Base-by-base conservation (phyloP, 495 filamentous ascomycete genomes). In the Paragyromitra xinjiangensis region DNA sequence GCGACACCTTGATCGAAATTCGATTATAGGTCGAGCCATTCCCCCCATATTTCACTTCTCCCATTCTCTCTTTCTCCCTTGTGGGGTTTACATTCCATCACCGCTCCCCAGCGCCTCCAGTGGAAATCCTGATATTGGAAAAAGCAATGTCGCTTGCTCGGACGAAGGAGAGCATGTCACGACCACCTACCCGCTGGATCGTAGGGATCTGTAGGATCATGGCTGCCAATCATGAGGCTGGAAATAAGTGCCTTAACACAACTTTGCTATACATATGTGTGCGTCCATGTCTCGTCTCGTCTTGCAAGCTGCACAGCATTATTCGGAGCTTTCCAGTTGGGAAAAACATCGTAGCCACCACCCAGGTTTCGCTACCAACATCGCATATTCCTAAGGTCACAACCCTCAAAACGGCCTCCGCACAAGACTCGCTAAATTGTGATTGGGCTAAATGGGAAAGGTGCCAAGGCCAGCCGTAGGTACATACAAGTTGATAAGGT, bases 181-280 rank as follows among this genome's bases (percentile, higher is more conserved):
- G 29, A 72, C 63, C 53, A 67, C 39, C 63, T 50, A 67, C 24
- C 50, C 19, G 44, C 74, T 61, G 61, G 61, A 77, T 77, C 68
- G 61, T 65, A 69, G 59, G 65, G 73, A 76, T 71, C 58, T 75
- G 44, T 71, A 71, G 40, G 66, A 51, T 37, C 67, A 76, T 51
- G 67, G 68, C 66, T 71, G 59, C 53, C 73, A 71, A 75, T 75
- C 26, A 40, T 63, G n/a, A 51, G 63, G 71, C 45, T 74, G n/a
- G 55, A 68, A 66, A 75, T 58, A 51, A 56, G 55, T 64, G 34
- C 59, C 55, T 66, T 77, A 73, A 48, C 50, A 19, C 44, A 59
- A 51, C 29, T 72, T 37, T 45, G 50, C 51, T 76, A 65, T 71
- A 76, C 73, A 65, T 75, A 71, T 64, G 59, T 71, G 56, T 75